Evolutionary conservation across 2,329 filamentous ascomycete genomes (phyloP), one percentile per base, ranked within the genome.

Genomic region (Chrysosporium queenslandicum): DNA sequence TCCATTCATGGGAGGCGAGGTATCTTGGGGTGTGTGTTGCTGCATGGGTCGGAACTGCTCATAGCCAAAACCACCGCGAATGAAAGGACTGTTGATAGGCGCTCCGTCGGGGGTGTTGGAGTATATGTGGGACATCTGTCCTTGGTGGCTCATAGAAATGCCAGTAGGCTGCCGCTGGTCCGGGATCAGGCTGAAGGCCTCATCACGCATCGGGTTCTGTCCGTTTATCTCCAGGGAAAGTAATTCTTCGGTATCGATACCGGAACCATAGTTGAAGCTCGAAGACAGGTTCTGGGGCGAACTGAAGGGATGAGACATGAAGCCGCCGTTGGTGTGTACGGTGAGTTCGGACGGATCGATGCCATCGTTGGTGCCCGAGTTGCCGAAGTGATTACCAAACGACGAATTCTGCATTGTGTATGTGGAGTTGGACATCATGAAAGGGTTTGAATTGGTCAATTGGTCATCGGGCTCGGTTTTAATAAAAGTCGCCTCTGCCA

Each of bases 81-180:
- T 79, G 63, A 89, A 96, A 0, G 91, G 91, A 62, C 89, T 96
- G 64, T 94, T 87, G 55, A 95, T 91, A 4, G 91, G 89, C 50
- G 88, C 85, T 49, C 88, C 88, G 56, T 97, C 91, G 2, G 91
- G 90, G 1, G 90, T 95, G 66, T 87, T 87, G 18, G 91, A 95
- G 69, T 86, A 97, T 56, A 87, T 81, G 63, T 86, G 67, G 12
- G 67, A 85, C 64, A 88, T 82, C 53, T 85, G 82, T 45, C 78
- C 73, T 55, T 82, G 80, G 58, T 86, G 82, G 61, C 84, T 78
- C 55, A 81, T 78, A 34, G 85, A 68, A 30, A 76, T 70, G 21
- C 68, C 69, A 37, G 74, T 70, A 53, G 73, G 64, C 55, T 74
- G 76, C 47, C 71, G 75, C 54, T 84, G 82, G 53, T 85, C 71